Percentiles rank a stretch among this genome's conserved stretches.
Evolutionary conservation across 805 yeast genomes (phyloP).

Genomic region (Saturnispora diversa): DNA sequence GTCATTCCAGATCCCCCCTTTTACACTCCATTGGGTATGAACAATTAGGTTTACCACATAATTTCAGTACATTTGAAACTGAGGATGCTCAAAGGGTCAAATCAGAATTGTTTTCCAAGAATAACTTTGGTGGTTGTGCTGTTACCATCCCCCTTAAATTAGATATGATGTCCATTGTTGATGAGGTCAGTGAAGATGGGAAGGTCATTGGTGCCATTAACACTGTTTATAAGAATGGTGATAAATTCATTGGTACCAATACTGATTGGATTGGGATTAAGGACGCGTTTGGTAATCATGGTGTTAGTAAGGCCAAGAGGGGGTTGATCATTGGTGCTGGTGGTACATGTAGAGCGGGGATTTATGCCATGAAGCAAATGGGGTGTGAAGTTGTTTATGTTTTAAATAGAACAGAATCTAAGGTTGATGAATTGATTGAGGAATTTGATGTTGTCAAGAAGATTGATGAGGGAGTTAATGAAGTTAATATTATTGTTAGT

Average conservation of each 20-base stretch:
- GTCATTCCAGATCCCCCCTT: slow-evolving; percentile 83
- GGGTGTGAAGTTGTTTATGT: slow-evolving; percentile 74
- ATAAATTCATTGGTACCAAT: slow-evolving; percentile 66
- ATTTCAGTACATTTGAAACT: slow-evolving; percentile 62
- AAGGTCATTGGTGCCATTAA: slow-evolving; percentile 86
- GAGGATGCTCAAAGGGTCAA: slow-evolving; percentile 50
- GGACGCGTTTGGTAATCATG: slow-evolving; percentile 55
- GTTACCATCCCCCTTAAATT: slow-evolving; percentile 91
- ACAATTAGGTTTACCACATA: slow-evolving; percentile 69
- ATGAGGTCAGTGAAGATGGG: slow-evolving; percentile 69
- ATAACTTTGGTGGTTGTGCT: slow-evolving; percentile 83
- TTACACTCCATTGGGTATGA: slow-evolving; percentile 77
- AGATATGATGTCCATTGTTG: slow-evolving; percentile 61
- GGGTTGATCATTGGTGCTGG: slow-evolving; percentile 95
- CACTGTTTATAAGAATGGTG: slow-evolving; percentile 60
- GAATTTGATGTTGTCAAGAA: slow-evolving; percentile 49
- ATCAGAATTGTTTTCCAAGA: slow-evolving; percentile 39
- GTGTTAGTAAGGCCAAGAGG: slow-evolving; percentile 40
- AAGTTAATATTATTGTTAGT: slow-evolving; percentile 57
- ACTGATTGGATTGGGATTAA: slow-evolving; percentile 93
- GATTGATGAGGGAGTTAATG: slow-evolving; percentile 7
- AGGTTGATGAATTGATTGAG: slow-evolving; percentile 49
- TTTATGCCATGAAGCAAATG: slow-evolving; percentile 69
- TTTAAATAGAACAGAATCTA: slow-evolving; percentile 69
- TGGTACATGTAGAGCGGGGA: slow-evolving; percentile 94